Evolutionary conservation across 2,329 filamentous ascomycete genomes (phyloP), one percentile per base, ranked within the genome.

Genomic region (Aspergillus sp.): DNA sequence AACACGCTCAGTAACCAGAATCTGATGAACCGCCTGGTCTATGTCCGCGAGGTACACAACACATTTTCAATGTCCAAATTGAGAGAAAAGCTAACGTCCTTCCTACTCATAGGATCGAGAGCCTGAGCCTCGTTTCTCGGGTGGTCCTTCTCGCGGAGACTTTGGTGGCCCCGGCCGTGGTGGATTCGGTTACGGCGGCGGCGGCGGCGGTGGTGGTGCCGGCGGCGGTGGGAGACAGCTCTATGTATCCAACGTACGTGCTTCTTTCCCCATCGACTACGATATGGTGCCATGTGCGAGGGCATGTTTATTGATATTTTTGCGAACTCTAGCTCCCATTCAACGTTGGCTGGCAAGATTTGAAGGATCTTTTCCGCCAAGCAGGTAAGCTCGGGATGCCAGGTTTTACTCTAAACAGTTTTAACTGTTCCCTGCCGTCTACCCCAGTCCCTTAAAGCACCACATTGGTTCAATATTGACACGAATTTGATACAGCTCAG

Each of bases 1-100:
- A 89, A 90, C 78, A 95, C 92, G 75, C 90, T 99, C 80, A 97
- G 93, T 86, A 99, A 99, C 82, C 93, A 97, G 80, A 97, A 96
- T 77, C 84, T 99, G 61, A 98, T 98, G 93, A 95, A 95, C 60
- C 89, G 95, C 77, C 89, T 99, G 70, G 92, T 99, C 76, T 99
- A 99, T 77, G 95, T 99, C 76, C 90, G 95, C 79, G 95, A 99
- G 85, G 93, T 96, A 84, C 62, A 74, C 56, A 9, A 7, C 17
- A 14, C 11, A n/a, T 41, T 56, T 41, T 23, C 15, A 8, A 31
- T 27, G 7, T 4, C 8, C 44, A 25, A 25, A 23, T 27, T 6
- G 14, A 46, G 14, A 7, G 9, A 61, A 40, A 58, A 21, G 65
- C 48, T 58, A 31, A 51, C 27, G 17, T 33, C 35, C 44, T 59